Evolutionary conservation across 2,329 filamentous ascomycete species (phyloP).

Genomic region (Aspergillus sergii): DNA sequence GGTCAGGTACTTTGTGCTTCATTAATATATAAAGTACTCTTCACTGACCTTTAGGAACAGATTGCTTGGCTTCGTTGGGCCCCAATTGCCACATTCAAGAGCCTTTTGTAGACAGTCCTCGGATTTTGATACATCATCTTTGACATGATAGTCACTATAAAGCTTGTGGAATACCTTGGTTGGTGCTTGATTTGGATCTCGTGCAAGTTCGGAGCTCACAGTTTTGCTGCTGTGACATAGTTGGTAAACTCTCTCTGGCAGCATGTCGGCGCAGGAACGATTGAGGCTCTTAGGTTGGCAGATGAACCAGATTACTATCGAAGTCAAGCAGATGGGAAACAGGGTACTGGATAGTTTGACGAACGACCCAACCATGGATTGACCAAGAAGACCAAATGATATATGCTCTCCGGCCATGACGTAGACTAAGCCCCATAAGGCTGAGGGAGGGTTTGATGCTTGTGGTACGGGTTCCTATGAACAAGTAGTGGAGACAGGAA

Average conservation of each 20-base stretch:
- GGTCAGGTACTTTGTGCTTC: background rate
- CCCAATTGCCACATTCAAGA: conserved; percentile 68
- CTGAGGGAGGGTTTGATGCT: background rate
- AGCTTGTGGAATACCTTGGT: conserved; percentile 59
- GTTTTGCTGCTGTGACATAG: conserved; percentile 58
- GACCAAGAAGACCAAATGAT: background rate
- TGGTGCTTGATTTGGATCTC: conserved; percentile 56
- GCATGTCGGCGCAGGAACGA: conserved; percentile 28
- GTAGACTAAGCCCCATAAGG: conserved; percentile 4
- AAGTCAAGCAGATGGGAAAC: conserved; percentile 6
- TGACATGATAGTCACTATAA: conserved; percentile 46
- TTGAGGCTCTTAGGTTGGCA: conserved; percentile 20
- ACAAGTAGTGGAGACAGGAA: background rate
- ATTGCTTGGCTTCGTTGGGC: conserved; percentile 62
- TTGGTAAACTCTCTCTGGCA: conserved; percentile 52
- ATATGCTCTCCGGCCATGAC: conserved; percentile 5
- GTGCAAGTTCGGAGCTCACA: conserved; percentile 61
- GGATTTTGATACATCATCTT: conserved; percentile 26
- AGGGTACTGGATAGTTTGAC: conserved; percentile 10
- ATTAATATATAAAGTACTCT: background rate
- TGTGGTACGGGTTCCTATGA: background rate
- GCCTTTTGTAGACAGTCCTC: conserved; percentile 53
- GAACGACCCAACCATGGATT: conserved; percentile 1
- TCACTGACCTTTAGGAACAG: conserved; percentile 62
- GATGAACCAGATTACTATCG: conserved; percentile 11